These are phyloP conservation scores for Larix kaempferi DNA, from an alignment of 75 land plant genomes.

Conservation along the genomic window DNA sequence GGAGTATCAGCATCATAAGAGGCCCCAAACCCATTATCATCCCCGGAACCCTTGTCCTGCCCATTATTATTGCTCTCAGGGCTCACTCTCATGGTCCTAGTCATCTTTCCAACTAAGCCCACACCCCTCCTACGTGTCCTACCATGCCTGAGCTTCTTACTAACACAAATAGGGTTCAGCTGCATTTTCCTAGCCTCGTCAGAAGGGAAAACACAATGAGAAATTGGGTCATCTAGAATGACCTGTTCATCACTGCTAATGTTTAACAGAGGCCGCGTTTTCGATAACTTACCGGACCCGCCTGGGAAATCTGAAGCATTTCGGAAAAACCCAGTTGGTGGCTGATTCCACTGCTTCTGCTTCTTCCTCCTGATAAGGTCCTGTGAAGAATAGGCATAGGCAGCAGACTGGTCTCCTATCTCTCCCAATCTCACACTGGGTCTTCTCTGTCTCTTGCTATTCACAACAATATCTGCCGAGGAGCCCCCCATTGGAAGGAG, in stretches of 20 bases:
- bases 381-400: constrained; percentile 1
- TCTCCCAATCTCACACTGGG: constrained; percentile 85
- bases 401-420: constrained; percentile 50
- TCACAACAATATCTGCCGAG: constrained; percentile 7
- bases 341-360: constrained; percentile 5
- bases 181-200: neutral
- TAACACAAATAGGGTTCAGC: constrained; percentile 8
- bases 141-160: constrained; percentile 13
- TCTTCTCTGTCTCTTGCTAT: constrained; percentile 62
- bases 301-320: constrained; percentile 1
- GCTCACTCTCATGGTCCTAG: constrained; percentile 3
- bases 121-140: constrained; percentile 11
- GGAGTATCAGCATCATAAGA: constrained; percentile 11
- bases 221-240: neutral
- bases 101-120: neutral
- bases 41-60: constrained; percentile 10
- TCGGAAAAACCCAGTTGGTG: neutral
- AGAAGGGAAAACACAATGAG: neutral
- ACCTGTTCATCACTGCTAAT: constrained; percentile 8
- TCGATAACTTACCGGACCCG: neutral
- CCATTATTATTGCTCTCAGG: constrained; percentile 2
- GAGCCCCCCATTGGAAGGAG: no score
- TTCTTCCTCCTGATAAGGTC: neutral
- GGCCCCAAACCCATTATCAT: constrained; percentile 14
- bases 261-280: constrained; percentile 6